Base-by-base conservation (phyloP, 129 eudicot genomes). In the Flaveria robusta region DNA sequence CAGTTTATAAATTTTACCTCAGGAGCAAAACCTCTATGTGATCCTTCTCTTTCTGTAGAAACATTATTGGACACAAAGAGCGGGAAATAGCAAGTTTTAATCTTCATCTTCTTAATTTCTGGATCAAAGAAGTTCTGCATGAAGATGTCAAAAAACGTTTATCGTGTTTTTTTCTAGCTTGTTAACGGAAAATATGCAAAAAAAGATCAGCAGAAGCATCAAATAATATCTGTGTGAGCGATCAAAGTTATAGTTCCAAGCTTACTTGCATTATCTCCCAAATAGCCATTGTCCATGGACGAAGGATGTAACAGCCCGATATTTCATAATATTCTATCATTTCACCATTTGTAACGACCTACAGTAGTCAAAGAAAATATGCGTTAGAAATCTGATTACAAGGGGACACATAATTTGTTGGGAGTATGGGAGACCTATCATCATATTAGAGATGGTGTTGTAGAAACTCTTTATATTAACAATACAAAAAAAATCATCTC, bases 1-100 rank as follows among this genome's bases (percentile, higher is more conserved):
- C 24, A 74, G 7, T 43, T 41, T 26, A 29, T 46, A 14, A 26
- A 54, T 43, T 73, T 81, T 49, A 93, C 98, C 97, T 93, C 98
- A 11, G 98, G 98, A 50, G 98, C 98, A 87, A 93, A 93, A 46
- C 98, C 82, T 93, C 97, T 4, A 93, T 90, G 71, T 93, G 98
- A 82, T 93, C 98, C 84, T 90, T 88, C 82, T 93, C 98, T 75
- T 84, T 87, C 56, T 90, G 87, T 62, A 93, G 85, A 37, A 37
- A 87, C 97, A 65, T 79, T 85, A 47, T 87, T 84, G 56, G 98
- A 93, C 47, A 93, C 98, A 68, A 90, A 93, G 15, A 93, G 89
- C 9, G 98, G 98, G 72, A 93, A 93, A 76, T 90, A 90, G 76
- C 95, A 88, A 68, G 92, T 87, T 84, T 90, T 87, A 49, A 93